Base-by-base conservation (phyloP, 2,329 filamentous ascomycete species). In the Cladosporium halotolerans region DNA sequence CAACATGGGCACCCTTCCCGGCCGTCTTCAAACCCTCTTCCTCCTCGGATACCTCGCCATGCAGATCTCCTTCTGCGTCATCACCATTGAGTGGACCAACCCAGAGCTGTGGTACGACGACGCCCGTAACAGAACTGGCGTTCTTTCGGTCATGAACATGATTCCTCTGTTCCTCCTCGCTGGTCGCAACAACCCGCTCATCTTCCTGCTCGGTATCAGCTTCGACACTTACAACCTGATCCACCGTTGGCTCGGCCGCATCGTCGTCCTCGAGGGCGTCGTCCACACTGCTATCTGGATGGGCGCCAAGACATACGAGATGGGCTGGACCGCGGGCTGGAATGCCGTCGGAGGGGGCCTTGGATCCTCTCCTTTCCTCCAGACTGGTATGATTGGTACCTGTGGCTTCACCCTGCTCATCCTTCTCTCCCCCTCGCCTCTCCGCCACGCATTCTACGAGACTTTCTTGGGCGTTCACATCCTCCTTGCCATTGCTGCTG, bases 211-310 rank as follows among this genome's bases (percentile, higher is more conserved):
- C 50, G 82, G 83, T 57, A 83, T 91, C 58, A 88, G 85, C 3
- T 92, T 90, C 68, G 87, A 92, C 68, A 89, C 85, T 1, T 90
- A 88, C 76, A 92, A 91, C 72, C 72, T 92, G 57, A 76, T 91
- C 54, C 87, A 92, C 70, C 81, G 88, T 57, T 91, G 87, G 87
- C 79, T 89, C 58, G 87, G 87, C 61, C 82, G 87, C 38, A 88
- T 90, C 55, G 85, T 87, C 23, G 78, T 86, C 14, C 71, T 88
- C 11, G 85, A 92, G 67, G 77, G 83, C 9, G 60, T 90, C 39
- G 74, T 79, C 31, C 87, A 91, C 70, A 82, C 80, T 1, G 64
- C 82, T 38, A 79, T 84, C 48, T 88, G 76, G 70, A 63, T 68
- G 55, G 76, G 75, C 48, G 85, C 80, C 79, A 66, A 61, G 4